phyloP scores from a whole-genome alignment of 2,329 filamentous ascomycete species.

The Bipolaris victoriae region DNA sequence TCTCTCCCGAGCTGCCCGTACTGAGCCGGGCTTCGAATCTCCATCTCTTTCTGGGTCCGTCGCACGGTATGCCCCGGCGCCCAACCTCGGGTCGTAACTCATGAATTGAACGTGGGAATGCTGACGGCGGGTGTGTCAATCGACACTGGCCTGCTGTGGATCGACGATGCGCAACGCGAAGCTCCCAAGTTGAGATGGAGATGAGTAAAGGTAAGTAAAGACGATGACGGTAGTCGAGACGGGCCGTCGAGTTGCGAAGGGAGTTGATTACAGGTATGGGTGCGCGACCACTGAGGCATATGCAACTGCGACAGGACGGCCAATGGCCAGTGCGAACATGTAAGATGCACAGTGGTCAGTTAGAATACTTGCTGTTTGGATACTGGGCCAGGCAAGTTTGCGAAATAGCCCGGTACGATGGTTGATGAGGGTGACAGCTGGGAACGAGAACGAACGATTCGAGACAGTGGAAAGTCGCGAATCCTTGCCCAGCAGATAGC shows the following conservation, averaged over 20 bases:
- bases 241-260: conserved; percentile 5
- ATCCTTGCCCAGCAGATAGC: conserved; percentile 36
- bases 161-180: conserved; percentile 2
- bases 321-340: conserved; percentile 25
- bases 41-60: conserved; percentile 31
- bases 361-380: conserved; percentile 6
- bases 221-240: conserved; percentile 7
- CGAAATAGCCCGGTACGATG: conserved; percentile 12
- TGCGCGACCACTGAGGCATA: conserved; percentile 22
- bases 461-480: conserved; percentile 28
- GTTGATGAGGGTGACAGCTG: conserved; percentile 22
- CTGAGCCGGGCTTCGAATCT: conserved; percentile 42
- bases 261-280: conserved; percentile 5
- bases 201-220: background rate
- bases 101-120: conserved; percentile 41
- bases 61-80: conserved; percentile 41
- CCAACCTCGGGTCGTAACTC: conserved; percentile 47
- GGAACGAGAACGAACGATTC: conserved; percentile 21
- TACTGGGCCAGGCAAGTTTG: conserved; percentile 18
- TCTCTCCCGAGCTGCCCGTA: conserved; percentile 46
- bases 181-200: background rate
- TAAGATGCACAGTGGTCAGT: conserved; percentile 15
- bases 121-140: conserved; percentile 41
- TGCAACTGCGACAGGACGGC: conserved; percentile 17
- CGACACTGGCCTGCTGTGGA: conserved; percentile 36